Base-by-base conservation (phyloP, 2,329 filamentous ascomycete species). In the Talaromyces sp. region DNA sequence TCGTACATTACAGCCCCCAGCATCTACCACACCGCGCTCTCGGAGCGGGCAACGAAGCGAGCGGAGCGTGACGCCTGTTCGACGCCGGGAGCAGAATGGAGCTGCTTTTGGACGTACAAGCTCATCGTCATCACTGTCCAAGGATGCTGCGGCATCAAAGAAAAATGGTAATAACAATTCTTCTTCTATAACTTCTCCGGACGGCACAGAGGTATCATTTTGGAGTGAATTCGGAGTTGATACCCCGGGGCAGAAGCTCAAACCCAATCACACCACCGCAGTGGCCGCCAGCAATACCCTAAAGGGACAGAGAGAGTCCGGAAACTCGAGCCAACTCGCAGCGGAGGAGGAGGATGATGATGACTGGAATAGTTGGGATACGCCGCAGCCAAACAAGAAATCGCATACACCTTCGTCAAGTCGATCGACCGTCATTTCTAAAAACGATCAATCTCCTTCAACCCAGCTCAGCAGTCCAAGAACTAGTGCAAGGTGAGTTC, bases 281-380 rank as follows among this genome's bases (percentile, higher is more conserved):
- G 48, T 37, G 48, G 46, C 54, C 59, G 57, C 59, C 43, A 60
- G 64, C 61, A 67, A 61, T 56, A 69, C 67, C 61, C 67, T 61
- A 60, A 73, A 71, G 59, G 70, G 66, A 52, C 67, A 67, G 67
- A 77, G 71, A 65, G 71, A 69, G 62, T 69, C 63, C 63, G 69
- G 63, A 61, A 66, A 64, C 64, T 66, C 64, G 64, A 69, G 65
- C 66, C 67, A 70, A 67, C 68, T 77, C 62, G 78, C 79, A 62
- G 73, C 77, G 62, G 78, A 79, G 61, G 53, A 19, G 36, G 73
- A 75, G 48, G 77, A 78, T 63, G 80, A 81, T 58, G n/a, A n/a
- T n/a, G 72, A 72, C 55, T 84, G 81, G 81, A 81, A 81, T 67
- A 75, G 72, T 58, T 84, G 81, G 81, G 81, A 83, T 60, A 78